Percentiles rank a stretch among this genome's conserved stretches.
phyloP scores from a whole-genome alignment of 768 basidiomycete species.

The Termitomyces sp. region DNA sequence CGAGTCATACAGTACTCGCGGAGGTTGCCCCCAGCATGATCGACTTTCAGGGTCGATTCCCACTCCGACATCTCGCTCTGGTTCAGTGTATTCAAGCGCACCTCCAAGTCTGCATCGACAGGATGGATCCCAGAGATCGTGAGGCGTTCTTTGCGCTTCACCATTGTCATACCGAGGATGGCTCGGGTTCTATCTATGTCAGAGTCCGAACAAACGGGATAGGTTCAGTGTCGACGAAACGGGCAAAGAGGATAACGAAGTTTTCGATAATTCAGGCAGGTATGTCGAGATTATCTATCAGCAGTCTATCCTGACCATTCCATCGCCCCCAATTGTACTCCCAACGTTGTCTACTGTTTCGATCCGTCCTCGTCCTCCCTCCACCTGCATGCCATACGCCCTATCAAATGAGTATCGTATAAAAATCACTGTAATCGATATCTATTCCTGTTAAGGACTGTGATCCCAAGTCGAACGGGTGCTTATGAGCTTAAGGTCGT shows the following conservation, averaged over 20 bases:
- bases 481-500: too few relatives aligned
- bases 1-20: too few relatives aligned
- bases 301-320: too few relatives aligned
- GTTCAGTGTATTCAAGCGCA: not conserved
- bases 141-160: slow-evolving; percentile 23
- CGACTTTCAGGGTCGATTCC: slow-evolving; percentile 3
- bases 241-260: not conserved
- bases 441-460: too few relatives aligned
- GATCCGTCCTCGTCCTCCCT: not conserved
- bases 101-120: slow-evolving; percentile 14
- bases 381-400: not conserved
- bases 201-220: slow-evolving; percentile 26
- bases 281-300: not conserved
- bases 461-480: too few relatives aligned
- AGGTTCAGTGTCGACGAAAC: not conserved
- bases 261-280: not conserved
- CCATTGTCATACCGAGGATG: slow-evolving; percentile 13
- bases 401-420: too few relatives aligned
- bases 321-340: not conserved
- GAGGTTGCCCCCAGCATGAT: too few relatives aligned
- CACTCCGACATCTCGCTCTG: not conserved
- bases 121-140: slow-evolving; percentile 20
- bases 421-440: too few relatives aligned
- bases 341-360: not conserved
- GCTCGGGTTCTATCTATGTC: slow-evolving; percentile 24